Evolutionary conservation across 805 yeast species (phyloP).

Genomic region (Jamesozyma jinghongensis): DNA sequence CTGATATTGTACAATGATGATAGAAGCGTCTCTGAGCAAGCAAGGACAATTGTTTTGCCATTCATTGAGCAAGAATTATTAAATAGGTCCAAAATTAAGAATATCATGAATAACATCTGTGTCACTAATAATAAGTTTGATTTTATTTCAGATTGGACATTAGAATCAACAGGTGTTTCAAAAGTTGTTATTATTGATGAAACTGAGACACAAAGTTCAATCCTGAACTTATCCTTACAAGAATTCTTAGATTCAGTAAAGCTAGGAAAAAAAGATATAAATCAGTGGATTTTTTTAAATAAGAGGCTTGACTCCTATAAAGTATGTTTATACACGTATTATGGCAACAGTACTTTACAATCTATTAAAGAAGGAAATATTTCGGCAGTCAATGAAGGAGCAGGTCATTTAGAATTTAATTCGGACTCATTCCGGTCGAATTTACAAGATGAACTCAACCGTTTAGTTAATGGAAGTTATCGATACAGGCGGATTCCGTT

Average conservation of each 20-base stretch:
- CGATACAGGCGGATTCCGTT: background rate
- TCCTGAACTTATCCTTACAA: slow-evolving; percentile 28
- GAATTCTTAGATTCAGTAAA: slow-evolving; percentile 23
- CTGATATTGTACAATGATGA: slow-evolving; percentile 37
- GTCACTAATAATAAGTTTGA: slow-evolving; percentile 34
- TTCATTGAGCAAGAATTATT: slow-evolving; percentile 33
- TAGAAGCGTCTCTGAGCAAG: slow-evolving; percentile 29
- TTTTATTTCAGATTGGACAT: slow-evolving; percentile 44
- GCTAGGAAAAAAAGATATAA: slow-evolving; percentile 1
- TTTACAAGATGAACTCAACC: background rate
- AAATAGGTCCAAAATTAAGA: slow-evolving; percentile 33
- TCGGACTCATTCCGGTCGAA: background rate
- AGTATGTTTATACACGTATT: slow-evolving; percentile 38
- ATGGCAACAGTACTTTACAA: slow-evolving; percentile 40
- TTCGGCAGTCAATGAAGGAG: background rate
- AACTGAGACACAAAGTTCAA: slow-evolving; percentile 15
- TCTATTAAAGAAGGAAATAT: background rate
- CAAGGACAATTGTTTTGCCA: slow-evolving; percentile 27
- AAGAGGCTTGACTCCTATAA: slow-evolving; percentile 9
- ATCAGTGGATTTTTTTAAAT: background rate
- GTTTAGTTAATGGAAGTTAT: background rate
- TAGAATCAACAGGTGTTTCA: slow-evolving; percentile 45
- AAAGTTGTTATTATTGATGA: slow-evolving; percentile 35
- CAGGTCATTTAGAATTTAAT: background rate
- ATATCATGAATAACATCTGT: slow-evolving; percentile 25